Evolutionary conservation across 2,329 filamentous ascomycete genomes (phyloP), one percentile per base, ranked within the genome.

Genomic region (Aspergillus sp.): DNA sequence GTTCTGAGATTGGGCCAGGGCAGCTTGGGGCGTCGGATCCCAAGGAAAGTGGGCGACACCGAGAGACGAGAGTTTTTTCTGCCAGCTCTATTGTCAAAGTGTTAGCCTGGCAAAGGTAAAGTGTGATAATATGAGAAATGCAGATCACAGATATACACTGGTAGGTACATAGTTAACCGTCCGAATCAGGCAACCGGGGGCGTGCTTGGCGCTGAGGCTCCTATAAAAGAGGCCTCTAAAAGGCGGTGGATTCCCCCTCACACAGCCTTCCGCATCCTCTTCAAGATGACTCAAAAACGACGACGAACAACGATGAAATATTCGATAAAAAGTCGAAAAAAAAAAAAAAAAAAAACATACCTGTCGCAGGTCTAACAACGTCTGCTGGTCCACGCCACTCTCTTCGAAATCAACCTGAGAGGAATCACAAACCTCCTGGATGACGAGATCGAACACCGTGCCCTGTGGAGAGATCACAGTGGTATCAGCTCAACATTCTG

Each of bases 361-460:
- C 82, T 85, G 80, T 71, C 84, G 85, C 77, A 98, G 76, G 68
- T 95, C 88, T 58, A 91, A 83, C 62, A 98, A 75, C 45, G 91
- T 91, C 59, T 81, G 77, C 68, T 91, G 86, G 61, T 95, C 89
- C 56, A 97, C 86, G 61, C 93, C 93, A 60, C 86, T 89, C 73
- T 98, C 93, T 70, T 98, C 93, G 67, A 98, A 97, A 72, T 97
- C 93, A 64, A 91, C 87, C 64, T 88, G 82, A 63, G 91, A 96
- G 58, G 85, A 84, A 60, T 91, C 86, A 70, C 96, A 88, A 65
- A 98, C 90, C 74, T 87, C 86, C 60, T 91, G 85, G 70, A 97
- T 88, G 66, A 98, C 90, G 73, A 93, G 88, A 53, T 85, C 77
- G 65, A 96, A 98, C 63, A 97, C 85, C 57, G 75, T 73, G 62